A percentile compares a stretch with the other conserved stretches of the same genome.
Conservation (phyloP, 495 filamentous ascomycete genomes). For the Bryoglossum gracile region DNA sequence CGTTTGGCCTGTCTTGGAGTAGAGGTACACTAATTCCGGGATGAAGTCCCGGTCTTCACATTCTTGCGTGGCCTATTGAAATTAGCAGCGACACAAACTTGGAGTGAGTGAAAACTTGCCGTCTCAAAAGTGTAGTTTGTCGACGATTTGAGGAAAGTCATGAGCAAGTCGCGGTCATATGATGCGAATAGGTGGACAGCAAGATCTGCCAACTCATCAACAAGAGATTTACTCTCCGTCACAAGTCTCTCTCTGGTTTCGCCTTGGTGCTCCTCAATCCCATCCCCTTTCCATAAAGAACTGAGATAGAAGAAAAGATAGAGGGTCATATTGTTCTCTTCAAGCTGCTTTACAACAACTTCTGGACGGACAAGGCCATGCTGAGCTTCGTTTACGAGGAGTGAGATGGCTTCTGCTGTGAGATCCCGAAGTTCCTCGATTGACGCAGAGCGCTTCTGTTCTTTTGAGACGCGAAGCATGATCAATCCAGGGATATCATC, state of each 20-base stretch:
- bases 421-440: constrained; percentile 65
- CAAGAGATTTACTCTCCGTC: constrained; percentile 62
- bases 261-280: constrained; percentile 33
- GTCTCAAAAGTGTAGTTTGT: constrained; percentile 76
- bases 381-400: constrained; percentile 86
- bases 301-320: constrained; percentile 92
- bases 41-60: constrained; percentile 75
- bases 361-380: constrained; percentile 77
- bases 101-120: constrained; percentile 21
- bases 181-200: constrained; percentile 78
- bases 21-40: constrained; percentile 84
- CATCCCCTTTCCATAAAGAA: constrained; percentile 72
- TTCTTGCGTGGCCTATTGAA: constrained; percentile 54
- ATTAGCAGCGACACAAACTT: constrained; percentile 1
- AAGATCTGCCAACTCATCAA: constrained; percentile 79
- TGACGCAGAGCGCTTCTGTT: constrained; percentile 58
- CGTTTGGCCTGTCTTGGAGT: constrained; percentile 89
- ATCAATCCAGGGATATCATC: constrained; percentile 89
- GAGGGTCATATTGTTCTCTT: constrained; percentile 43
- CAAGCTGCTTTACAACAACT: constrained; percentile 69
- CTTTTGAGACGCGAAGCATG: constrained; percentile 71
- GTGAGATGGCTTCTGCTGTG: constrained; percentile 70
- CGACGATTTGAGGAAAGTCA: constrained; percentile 79
- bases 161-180: constrained; percentile 70
- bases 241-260: constrained; percentile 40